Evolutionary conservation across 176 grass and related monocot genomes (phyloP), one percentile per base, ranked within the genome.

Genomic region (Dactylis glomerata): DNA sequence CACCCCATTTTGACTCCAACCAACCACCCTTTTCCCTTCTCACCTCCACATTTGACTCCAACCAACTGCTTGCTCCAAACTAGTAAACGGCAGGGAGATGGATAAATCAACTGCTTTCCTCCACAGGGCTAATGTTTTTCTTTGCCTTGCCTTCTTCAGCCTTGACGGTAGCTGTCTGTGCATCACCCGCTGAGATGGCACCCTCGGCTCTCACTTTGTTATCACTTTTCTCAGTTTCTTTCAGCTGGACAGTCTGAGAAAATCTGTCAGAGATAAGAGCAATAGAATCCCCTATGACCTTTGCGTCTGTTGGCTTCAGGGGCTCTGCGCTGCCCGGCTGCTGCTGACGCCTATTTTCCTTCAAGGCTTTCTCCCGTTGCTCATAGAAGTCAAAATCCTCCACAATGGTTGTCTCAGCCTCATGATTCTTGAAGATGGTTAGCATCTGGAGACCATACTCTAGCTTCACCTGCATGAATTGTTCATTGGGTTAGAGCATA

Each of bases 351-450:
- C 89, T 89, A 65, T 92, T 98, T 81, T 98, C 93, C 66, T 92
- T 92, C 93, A 98, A 90, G 66, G 90, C 89, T 86, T 95, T 96
- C 91, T 98, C 91, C 16, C 93, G 85, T 58, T 92, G 87, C 86
- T 96, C 96, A 63, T 98, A 98, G 73, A 95, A 98, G 49, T 90
- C 84, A 0, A 92, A 96, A 73, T 98, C 96, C 52, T 95, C 96
- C 23, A 98, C 77, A 38, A 98, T 88, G 17, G 85, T 91, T 14
- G 86, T 93, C 74, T 95, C 93, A 0, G 82, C 64, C 57, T 87
- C 91, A 26, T 98, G 96, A 55, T 89, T 93, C 68, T 98, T 98
- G 82, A 95, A 95, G 71, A 95, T 93, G 30, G 51, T 84, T 71
- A 95, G 82, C 80, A 98, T 92, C 81, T 95, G 89, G 16, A 94